Percentiles rank a stretch among this genome's conserved stretches.
These are phyloP conservation scores for Protomyces gravidus DNA, from an alignment of 1,139 yeast genomes.

Conservation along the genomic window DNA sequence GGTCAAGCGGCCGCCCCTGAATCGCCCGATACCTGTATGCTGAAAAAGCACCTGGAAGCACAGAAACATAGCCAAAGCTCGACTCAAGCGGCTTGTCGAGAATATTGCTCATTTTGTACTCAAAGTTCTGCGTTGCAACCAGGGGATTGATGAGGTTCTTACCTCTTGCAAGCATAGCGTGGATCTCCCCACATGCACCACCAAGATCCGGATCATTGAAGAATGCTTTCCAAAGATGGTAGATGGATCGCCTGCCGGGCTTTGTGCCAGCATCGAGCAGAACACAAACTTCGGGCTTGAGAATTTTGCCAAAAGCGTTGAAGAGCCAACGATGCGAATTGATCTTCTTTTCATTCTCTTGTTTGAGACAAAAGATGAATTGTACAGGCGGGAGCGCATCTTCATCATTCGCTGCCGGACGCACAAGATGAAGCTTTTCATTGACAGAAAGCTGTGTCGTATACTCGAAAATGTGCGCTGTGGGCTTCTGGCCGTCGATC, in stretches of 20 bases:
- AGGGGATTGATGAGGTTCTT: constrained; percentile 68
- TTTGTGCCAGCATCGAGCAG: constrained; percentile 91
- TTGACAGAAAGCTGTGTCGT: constrained; percentile 62
- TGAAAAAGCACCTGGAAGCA: constrained; percentile 87
- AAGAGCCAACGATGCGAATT: constrained; percentile 96
- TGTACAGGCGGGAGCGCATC: constrained; percentile 73
- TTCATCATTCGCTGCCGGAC: constrained; percentile 58
- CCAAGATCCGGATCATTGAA: constrained; percentile 80
- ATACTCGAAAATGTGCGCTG: constrained; percentile 68
- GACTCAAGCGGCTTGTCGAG: constrained; percentile 88
- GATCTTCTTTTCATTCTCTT: constrained; percentile 82
- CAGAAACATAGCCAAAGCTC: constrained; percentile 80
- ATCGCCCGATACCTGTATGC: constrained; percentile 81
- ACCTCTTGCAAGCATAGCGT: constrained; percentile 76
- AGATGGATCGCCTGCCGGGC: constrained; percentile 77
- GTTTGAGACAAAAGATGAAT: constrained; percentile 79
- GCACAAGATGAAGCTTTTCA: constrained; percentile 46
- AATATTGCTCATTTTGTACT: constrained; percentile 85
- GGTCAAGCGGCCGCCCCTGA: constrained; percentile 74
- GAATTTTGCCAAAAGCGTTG: constrained; percentile 80
- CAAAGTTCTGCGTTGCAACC: constrained; percentile 88
- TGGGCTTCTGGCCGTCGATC: constrained; percentile 80
- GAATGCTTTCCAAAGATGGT: constrained; percentile 85
- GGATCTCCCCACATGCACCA: constrained; percentile 92
- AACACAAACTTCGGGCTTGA: constrained; percentile 81